Evolutionary conservation across 192 early-diverging fungal species (phyloP).

Genomic region (Rhizophagus sp.): DNA sequence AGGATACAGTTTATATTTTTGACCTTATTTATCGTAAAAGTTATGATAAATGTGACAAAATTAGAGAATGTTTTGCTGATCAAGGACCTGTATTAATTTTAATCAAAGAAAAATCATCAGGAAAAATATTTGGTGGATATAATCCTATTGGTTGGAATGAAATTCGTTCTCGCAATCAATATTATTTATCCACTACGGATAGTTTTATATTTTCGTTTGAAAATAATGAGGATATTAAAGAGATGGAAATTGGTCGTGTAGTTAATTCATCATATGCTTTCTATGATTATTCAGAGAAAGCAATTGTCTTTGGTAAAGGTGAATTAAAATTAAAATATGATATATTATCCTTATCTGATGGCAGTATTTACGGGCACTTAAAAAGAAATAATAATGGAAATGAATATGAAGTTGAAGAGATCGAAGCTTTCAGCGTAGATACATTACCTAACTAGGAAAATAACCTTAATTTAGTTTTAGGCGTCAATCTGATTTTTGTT

Average conservation of each 20-base stretch:
- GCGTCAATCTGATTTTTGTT: too few relatives aligned
- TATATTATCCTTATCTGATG: not conserved
- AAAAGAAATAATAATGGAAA: too few relatives aligned
- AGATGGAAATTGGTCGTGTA: not conserved
- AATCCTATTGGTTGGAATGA: not conserved
- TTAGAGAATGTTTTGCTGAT: not conserved
- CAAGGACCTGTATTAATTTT: not conserved
- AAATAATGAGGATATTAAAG: not conserved
- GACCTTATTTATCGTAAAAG: constrained; percentile 3
- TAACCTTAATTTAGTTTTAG: too few relatives aligned
- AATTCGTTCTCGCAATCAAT: too few relatives aligned
- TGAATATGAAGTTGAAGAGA: too few relatives aligned
- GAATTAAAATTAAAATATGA: not conserved
- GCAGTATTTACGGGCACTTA: not conserved
- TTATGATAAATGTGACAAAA: not conserved
- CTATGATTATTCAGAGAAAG: too few relatives aligned
- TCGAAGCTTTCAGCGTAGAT: too few relatives aligned
- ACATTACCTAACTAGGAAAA: too few relatives aligned
- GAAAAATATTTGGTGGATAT: not conserved
- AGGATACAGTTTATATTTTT: not conserved
- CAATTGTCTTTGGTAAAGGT: not conserved
- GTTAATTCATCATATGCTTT: not conserved
- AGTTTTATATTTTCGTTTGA: not conserved
- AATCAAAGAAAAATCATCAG: not conserved
- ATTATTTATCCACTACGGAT: not conserved